A percentile compares a stretch with the other conserved stretches of the same genome.
Evolutionary conservation across 495 filamentous ascomycete species (phyloP).

Genomic region (Collariella sp.): DNA sequence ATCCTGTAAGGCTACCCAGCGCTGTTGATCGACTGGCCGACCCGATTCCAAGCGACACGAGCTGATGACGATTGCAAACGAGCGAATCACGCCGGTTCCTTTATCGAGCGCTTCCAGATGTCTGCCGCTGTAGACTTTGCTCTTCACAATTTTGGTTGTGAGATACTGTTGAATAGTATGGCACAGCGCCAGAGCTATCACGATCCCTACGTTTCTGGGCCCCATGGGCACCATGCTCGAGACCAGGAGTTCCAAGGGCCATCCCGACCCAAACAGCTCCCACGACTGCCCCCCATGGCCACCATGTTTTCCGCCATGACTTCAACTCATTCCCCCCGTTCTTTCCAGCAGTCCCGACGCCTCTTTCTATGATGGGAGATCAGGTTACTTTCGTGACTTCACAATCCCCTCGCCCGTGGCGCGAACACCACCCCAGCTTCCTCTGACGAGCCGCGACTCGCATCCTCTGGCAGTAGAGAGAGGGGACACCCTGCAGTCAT

Average conservation of each 20-base stretch:
- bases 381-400: constrained; percentile 26
- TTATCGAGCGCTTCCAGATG: constrained; percentile 22
- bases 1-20: constrained; percentile 10
- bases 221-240: constrained; percentile 33
- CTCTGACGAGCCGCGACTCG: constrained; percentile 28
- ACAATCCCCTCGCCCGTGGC: constrained; percentile 31
- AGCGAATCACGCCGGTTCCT: constrained; percentile 8
- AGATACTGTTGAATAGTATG: constrained; percentile 42
- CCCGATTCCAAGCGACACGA: constrained; percentile 3
- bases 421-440: constrained; percentile 30
- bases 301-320: constrained; percentile 22
- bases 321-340: constrained; percentile 18
- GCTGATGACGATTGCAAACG: constrained; percentile 17
- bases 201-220: constrained; percentile 31
- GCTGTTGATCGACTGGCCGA: background rate
- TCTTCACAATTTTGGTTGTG: constrained; percentile 34
- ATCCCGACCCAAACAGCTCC: constrained; percentile 14
- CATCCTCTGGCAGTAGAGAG: constrained; percentile 26
- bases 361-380: constrained; percentile 15
- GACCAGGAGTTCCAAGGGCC: constrained; percentile 26
- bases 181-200: constrained; percentile 36
- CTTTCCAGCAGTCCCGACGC: constrained; percentile 22
- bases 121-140: constrained; percentile 34
- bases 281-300: constrained; percentile 25
- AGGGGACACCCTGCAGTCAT: constrained; percentile 29